A percentile compares a stretch with the other conserved stretches of the same genome.
These are phyloP conservation scores for Rhynchospora breviuscula DNA, from an alignment of 176 grass and related monocot genomes.

Conservation along the genomic window DNA sequence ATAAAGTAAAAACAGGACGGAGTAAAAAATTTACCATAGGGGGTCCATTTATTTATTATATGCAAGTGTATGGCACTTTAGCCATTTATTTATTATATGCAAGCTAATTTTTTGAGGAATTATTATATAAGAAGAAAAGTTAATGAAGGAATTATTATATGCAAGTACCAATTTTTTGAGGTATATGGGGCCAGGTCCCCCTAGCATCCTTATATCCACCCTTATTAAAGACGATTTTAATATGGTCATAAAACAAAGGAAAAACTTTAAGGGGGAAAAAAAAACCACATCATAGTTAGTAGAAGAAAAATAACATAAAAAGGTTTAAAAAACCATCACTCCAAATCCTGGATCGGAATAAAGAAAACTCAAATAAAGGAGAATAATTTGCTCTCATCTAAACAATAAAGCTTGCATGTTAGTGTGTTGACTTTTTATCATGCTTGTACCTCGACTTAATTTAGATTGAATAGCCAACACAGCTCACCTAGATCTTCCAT, in stretches of 20 bases:
- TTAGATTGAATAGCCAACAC: background rate
- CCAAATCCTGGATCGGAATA: background rate
- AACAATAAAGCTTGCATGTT: background rate
- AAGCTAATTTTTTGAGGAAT: too few species aligned
- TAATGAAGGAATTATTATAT: too few species aligned
- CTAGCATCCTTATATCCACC: too few species aligned
- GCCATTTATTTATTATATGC: too few species aligned
- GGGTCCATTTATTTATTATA: too few species aligned
- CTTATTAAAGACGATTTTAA: background rate
- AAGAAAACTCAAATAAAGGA: background rate
- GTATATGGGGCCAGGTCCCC: too few species aligned
- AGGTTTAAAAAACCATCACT: background rate
- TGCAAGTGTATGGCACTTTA: too few species aligned
- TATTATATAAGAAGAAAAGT: too few species aligned
- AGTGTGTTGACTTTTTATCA: constrained; percentile 16
- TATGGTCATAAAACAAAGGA: background rate
- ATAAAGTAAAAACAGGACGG: background rate
- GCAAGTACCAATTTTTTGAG: too few species aligned
- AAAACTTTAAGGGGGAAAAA: background rate
- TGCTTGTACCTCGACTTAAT: background rate
- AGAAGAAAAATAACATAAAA: background rate
- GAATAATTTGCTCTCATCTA: background rate
- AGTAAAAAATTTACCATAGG: too few species aligned
- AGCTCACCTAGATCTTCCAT: background rate
- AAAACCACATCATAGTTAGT: background rate